Percentiles rank a stretch among this genome's conserved stretches.
These are phyloP conservation scores for Meredithiella fracta DNA, from an alignment of 2,329 filamentous ascomycete genomes.

Conservation along the genomic window DNA sequence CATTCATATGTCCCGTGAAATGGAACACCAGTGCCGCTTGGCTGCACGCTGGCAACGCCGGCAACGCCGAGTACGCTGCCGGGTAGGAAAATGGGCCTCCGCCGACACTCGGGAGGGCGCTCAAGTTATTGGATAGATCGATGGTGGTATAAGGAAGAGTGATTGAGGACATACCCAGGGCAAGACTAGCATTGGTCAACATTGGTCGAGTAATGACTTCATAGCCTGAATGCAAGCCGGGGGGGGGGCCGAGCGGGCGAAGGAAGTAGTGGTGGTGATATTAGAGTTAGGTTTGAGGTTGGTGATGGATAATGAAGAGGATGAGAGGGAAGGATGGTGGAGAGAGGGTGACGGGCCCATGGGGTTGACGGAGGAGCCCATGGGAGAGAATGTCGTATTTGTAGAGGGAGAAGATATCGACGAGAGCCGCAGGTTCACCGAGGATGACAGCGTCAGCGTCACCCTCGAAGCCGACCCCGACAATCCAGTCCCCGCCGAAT, in stretches of 20 bases:
- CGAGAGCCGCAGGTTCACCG: not conserved
- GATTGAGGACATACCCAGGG: constrained; percentile 23
- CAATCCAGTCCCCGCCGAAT: not conserved
- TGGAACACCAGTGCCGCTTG: not conserved
- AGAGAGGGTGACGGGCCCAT: not conserved
- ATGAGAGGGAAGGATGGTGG: too few species aligned
- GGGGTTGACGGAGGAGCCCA: not conserved
- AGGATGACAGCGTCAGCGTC: not conserved
- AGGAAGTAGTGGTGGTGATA: too few species aligned
- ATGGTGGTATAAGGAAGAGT: constrained; percentile 16
- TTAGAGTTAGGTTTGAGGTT: not conserved
- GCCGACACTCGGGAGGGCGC: too few species aligned
- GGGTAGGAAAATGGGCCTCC: too few species aligned
- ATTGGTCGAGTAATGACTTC: constrained; percentile 31
- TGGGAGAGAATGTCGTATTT: not conserved
- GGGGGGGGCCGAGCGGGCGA: not conserved
- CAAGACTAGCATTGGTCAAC: constrained; percentile 36
- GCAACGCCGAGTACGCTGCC: too few species aligned
- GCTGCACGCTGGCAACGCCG: not conserved
- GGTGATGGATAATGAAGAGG: too few species aligned
- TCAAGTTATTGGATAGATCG: too few species aligned
- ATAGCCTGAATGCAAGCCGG: constrained; percentile 18
- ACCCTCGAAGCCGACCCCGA: too few species aligned
- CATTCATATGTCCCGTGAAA: not conserved
- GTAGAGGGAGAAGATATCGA: not conserved